These are phyloP conservation scores for Serendipita sp. DNA, from an alignment of 768 basidiomycete species.

Conservation along the genomic window DNA sequence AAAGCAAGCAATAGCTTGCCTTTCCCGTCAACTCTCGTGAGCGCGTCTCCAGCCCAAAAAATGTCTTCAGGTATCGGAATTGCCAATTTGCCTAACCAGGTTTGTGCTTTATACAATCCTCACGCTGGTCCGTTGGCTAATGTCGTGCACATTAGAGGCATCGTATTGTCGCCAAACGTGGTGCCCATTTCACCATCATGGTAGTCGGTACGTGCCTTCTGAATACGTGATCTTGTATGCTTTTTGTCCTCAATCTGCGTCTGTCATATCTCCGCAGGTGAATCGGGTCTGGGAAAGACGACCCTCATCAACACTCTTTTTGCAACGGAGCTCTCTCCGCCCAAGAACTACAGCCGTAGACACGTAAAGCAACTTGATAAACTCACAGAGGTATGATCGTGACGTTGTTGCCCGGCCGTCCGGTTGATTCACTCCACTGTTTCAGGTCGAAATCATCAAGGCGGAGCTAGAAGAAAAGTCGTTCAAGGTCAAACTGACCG, in stretches of 20 bases:
- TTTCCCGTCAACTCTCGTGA: neutral
- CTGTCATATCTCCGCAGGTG: slow-evolving; percentile 36
- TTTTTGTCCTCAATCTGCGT: neutral
- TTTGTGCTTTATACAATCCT: slow-evolving; percentile 23
- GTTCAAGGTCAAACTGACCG: slow-evolving; percentile 98
- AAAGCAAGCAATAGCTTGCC: neutral
- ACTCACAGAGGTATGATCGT: slow-evolving; percentile 51
- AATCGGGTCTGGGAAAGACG: slow-evolving; percentile 94
- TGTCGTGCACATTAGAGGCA: slow-evolving; percentile 48
- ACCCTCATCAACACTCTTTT: slow-evolving; percentile 98
- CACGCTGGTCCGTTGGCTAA: neutral
- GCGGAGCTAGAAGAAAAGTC: slow-evolving; percentile 97
- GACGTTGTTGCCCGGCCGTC: neutral
- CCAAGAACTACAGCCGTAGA: slow-evolving; percentile 79
- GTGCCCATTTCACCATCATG: slow-evolving; percentile 98
- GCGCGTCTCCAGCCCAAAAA: neutral
- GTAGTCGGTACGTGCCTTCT: slow-evolving; percentile 63
- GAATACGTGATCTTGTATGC: neutral
- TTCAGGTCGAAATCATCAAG: slow-evolving; percentile 84
- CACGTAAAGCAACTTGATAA: slow-evolving; percentile 97
- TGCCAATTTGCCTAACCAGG: slow-evolving; percentile 97
- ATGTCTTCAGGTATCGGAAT: slow-evolving; percentile 56
- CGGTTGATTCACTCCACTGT: neutral
- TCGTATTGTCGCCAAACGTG: slow-evolving; percentile 96
- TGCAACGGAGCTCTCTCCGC: slow-evolving; percentile 83